Evolutionary conservation across 768 basidiomycete species (phyloP).

Genomic region (Tremella mesenterica): DNA sequence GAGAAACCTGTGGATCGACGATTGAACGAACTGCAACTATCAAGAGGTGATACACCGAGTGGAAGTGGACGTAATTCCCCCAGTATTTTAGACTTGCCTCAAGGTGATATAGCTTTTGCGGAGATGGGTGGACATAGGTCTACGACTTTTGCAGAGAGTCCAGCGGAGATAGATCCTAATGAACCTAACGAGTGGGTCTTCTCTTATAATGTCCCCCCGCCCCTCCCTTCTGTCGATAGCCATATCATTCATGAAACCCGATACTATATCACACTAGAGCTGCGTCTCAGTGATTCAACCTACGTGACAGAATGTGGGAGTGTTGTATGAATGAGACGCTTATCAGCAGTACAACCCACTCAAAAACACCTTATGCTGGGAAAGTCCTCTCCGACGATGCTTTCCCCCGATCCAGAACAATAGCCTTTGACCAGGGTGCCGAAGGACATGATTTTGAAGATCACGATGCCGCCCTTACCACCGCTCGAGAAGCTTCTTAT

Average conservation of each 20-base stretch:
- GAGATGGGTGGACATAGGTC: too few relatives aligned
- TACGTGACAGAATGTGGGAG: too few relatives aligned
- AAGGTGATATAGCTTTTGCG: too few relatives aligned
- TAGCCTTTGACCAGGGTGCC: constrained; percentile 43
- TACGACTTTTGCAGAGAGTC: not conserved
- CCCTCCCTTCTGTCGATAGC: too few relatives aligned
- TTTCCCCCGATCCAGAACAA: constrained; percentile 45
- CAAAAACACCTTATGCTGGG: constrained; percentile 18
- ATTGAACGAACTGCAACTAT: not conserved
- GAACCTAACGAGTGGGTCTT: too few relatives aligned
- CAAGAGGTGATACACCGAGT: too few relatives aligned
- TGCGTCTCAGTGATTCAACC: too few relatives aligned
- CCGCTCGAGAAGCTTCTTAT: constrained; percentile 28
- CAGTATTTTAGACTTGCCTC: too few relatives aligned
- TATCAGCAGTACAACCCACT: not conserved
- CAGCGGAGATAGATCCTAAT: not conserved
- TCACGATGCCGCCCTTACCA: constrained; percentile 14
- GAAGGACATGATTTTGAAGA: constrained; percentile 26
- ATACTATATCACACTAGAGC: too few relatives aligned
- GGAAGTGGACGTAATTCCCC: too few relatives aligned
- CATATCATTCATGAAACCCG: too few relatives aligned
- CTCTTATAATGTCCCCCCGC: too few relatives aligned
- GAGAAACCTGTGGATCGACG: not conserved
- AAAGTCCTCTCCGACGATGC: constrained; percentile 20
- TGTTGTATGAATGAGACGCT: not conserved